These are phyloP conservation scores for Arabidopsis thaliana DNA, from an alignment of 345 rosid genomes.

Conservation along the genomic window DNA sequence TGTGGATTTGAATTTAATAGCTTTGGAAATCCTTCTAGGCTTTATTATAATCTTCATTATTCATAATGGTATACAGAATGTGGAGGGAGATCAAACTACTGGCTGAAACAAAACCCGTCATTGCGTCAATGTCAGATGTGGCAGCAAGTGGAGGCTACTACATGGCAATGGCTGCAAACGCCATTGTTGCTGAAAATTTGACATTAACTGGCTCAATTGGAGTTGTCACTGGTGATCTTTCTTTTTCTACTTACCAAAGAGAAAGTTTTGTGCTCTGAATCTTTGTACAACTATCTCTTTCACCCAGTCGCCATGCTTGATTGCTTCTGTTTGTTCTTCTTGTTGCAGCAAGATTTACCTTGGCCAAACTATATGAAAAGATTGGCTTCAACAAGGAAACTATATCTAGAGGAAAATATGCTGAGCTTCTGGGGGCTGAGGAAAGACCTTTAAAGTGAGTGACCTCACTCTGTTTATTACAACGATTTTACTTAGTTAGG, in stretches of 20 bases:
- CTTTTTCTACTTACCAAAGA: conserved; percentile 26
- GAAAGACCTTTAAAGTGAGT: conserved; percentile 87
- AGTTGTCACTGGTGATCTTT: conserved; percentile 80
- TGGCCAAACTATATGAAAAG: conserved; percentile 84
- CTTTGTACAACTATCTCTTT: conserved; percentile 15
- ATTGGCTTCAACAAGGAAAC: conserved; percentile 94
- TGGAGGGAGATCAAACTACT: conserved; percentile 93
- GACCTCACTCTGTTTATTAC: conserved; percentile 15
- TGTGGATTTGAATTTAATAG: conserved; percentile 4
- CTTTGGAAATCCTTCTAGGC: conserved; percentile 2
- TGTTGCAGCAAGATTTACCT: conserved; percentile 74
- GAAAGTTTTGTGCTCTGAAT: conserved; percentile 14
- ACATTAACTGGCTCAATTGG: conserved; percentile 93
- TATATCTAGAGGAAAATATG: conserved; percentile 89
- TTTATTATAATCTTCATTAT: conserved; percentile 31
- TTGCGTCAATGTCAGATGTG: conserved; percentile 93
- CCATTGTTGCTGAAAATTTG: conserved; percentile 79
- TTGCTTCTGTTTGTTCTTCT: conserved; percentile 28
- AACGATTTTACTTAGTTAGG: background rate
- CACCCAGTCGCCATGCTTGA: conserved; percentile 2
- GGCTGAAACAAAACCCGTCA: conserved; percentile 81
- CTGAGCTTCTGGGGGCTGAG: conserved; percentile 88
- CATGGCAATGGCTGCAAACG: conserved; percentile 91
- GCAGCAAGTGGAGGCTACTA: conserved; percentile 99
- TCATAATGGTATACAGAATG: conserved; percentile 60